A percentile compares a stretch with the other conserved stretches of the same genome.
These are phyloP conservation scores for Hirschioporus abietinus DNA, from an alignment of 768 basidiomycete genomes.

Conservation along the genomic window DNA sequence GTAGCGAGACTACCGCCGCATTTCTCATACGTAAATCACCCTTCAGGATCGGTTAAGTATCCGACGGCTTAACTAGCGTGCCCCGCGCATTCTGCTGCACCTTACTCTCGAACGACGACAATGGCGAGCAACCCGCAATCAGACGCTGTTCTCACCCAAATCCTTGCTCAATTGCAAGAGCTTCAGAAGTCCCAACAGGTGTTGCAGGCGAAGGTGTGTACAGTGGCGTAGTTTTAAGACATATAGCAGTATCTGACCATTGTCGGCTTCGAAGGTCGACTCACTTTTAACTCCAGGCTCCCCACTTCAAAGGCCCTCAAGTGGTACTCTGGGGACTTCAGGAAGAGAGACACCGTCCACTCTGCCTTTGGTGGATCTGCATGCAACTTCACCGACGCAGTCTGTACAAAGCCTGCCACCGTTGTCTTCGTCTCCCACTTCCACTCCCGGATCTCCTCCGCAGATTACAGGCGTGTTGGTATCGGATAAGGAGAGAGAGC, in stretches of 20 bases:
- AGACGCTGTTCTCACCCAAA: slow-evolving; percentile 65
- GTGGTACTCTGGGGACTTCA: slow-evolving; percentile 23
- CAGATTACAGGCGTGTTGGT: neutral
- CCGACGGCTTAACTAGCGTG: neutral
- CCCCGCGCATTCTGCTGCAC: neutral
- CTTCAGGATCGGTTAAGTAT: neutral
- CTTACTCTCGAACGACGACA: neutral
- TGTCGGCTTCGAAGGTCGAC: slow-evolving; percentile 41
- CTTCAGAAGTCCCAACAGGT: slow-evolving; percentile 73
- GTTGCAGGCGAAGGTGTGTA: slow-evolving; percentile 68
- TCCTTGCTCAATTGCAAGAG: slow-evolving; percentile 63
- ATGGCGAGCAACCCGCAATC: slow-evolving; percentile 17
- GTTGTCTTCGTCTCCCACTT: slow-evolving; percentile 2
- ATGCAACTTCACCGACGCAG: slow-evolving; percentile 12
- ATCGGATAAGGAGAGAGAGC: slow-evolving; percentile 46
- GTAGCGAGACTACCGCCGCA: neutral
- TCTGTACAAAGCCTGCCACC: slow-evolving; percentile 6
- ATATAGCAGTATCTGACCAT: slow-evolving; percentile 1
- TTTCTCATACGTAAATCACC: neutral
- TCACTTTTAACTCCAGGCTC: slow-evolving; percentile 29
- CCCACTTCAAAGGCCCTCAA: slow-evolving; percentile 24
- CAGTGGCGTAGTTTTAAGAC: slow-evolving; percentile 6
- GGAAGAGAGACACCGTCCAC: slow-evolving; percentile 20
- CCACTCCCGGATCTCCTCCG: neutral
- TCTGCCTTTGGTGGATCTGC: slow-evolving; percentile 8